Conservation (phyloP, 768 basidiomycete genomes). For the Phylloporus sp. region DNA sequence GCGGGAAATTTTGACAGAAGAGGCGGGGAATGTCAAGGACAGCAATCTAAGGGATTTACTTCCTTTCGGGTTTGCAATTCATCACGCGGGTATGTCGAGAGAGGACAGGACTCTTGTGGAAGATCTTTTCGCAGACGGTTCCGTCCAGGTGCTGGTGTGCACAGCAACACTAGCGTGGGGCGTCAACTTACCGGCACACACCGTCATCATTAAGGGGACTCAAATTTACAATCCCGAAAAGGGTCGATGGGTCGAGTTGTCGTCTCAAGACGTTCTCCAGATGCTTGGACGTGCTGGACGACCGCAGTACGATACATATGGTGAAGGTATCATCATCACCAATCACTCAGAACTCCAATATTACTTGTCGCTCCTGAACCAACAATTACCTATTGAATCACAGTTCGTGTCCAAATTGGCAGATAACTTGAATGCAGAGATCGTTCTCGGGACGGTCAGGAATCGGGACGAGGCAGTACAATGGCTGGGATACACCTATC, state of each 20-base stretch:
- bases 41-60: conserved; percentile 80
- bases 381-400: conserved; percentile 95
- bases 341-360: conserved; percentile 97
- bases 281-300: conserved; percentile 98
- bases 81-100: conserved; percentile 94
- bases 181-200: conserved; percentile 96
- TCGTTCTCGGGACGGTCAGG: conserved; percentile 90
- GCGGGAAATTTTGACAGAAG: conserved; percentile 83
- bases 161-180: conserved; percentile 99
- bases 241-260: conserved; percentile 95
- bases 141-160: conserved; percentile 91
- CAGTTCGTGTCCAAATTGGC: conserved; percentile 91
- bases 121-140: conserved; percentile 89
- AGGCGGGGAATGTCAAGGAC: conserved; percentile 81
- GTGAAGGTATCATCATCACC: conserved; percentile 98
- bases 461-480: conserved; percentile 97
- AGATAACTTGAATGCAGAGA: conserved; percentile 96
- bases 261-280: conserved; percentile 93
- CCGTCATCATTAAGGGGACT: conserved; percentile 99
- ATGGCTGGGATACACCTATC: conserved; percentile 93
- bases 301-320: conserved; percentile 95
- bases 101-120: conserved; percentile 91
- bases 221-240: conserved; percentile 99
- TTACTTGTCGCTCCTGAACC: conserved; percentile 91
- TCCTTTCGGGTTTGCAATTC: conserved; percentile 96